These are phyloP conservation scores for Globisporangium mamillatum DNA, from an alignment of 352 stramenopile species.

Conservation along the genomic window DNA sequence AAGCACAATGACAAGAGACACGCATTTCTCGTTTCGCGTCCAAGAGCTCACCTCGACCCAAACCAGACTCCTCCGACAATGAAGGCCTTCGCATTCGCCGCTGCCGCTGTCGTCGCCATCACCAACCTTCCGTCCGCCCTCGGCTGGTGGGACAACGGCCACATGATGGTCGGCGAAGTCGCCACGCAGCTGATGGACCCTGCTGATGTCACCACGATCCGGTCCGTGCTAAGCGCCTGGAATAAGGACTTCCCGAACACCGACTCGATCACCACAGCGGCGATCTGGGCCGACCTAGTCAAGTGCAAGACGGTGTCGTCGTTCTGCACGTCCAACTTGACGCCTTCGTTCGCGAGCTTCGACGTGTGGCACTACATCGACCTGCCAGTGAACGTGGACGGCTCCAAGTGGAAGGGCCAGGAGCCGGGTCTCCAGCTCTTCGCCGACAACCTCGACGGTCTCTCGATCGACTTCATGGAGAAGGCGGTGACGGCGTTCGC, in stretches of 20 bases:
- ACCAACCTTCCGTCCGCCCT: constrained; percentile 20
- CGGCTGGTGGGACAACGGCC: constrained; percentile 67
- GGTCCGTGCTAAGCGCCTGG: constrained; percentile 42
- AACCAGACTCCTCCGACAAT: constrained; percentile 18
- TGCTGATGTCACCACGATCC: constrained; percentile 44
- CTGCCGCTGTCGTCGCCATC: constrained; percentile 11
- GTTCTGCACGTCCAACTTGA: constrained; percentile 30
- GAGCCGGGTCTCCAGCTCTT: constrained; percentile 48
- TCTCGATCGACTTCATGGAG: constrained; percentile 40
- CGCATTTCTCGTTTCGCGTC: background rate
- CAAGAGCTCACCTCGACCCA: background rate
- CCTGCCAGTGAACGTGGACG: constrained; percentile 52
- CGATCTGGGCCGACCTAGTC: constrained; percentile 51
- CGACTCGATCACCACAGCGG: constrained; percentile 32
- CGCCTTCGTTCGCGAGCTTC: constrained; percentile 46
- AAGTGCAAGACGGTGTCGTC: constrained; percentile 46
- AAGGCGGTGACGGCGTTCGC: constrained; percentile 42
- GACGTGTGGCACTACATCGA: constrained; percentile 74
- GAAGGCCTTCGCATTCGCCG: constrained; percentile 29
- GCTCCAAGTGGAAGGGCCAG: constrained; percentile 35
- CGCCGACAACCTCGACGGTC: constrained; percentile 45
- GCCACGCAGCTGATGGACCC: constrained; percentile 46
- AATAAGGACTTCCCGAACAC: constrained; percentile 62
- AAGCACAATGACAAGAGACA: background rate
- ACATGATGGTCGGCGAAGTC: constrained; percentile 59